phyloP scores from a whole-genome alignment of 495 filamentous ascomycete genomes.

The Neurospora africana region DNA sequence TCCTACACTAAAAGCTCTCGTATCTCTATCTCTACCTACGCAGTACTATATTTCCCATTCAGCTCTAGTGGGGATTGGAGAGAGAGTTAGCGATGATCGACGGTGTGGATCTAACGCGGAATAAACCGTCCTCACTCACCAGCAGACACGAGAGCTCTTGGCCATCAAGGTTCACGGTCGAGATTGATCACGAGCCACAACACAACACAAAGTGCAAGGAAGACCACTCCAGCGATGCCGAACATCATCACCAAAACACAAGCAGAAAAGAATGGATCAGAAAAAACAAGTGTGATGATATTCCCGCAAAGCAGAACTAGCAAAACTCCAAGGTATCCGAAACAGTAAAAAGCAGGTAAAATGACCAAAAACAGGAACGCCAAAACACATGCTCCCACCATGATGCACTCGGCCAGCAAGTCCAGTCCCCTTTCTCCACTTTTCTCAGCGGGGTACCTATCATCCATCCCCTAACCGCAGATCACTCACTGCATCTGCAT shows the following conservation, averaged over 20 bases:
- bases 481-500: neutral
- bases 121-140: too few species aligned
- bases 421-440: neutral
- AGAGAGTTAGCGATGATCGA: neutral
- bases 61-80: neutral
- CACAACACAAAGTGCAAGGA: too few species aligned
- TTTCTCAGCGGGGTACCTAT: neutral
- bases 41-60: neutral
- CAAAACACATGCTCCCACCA: neutral
- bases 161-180: neutral
- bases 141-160: too few species aligned
- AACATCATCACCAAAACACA: neutral
- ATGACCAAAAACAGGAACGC: neutral
- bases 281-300: neutral
- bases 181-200: neutral
- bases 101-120: too few species aligned
- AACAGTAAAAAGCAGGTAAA: neutral
- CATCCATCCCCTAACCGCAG: neutral
- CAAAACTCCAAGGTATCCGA: neutral
- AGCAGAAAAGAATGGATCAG: too few species aligned
- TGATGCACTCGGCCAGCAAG: neutral
- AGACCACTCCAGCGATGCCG: neutral
- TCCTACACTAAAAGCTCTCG: neutral
- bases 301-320: neutral
- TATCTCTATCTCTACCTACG: too few species aligned